Conservation (phyloP, 2,329 filamentous ascomycete genomes). For the Amphichorda felina region DNA sequence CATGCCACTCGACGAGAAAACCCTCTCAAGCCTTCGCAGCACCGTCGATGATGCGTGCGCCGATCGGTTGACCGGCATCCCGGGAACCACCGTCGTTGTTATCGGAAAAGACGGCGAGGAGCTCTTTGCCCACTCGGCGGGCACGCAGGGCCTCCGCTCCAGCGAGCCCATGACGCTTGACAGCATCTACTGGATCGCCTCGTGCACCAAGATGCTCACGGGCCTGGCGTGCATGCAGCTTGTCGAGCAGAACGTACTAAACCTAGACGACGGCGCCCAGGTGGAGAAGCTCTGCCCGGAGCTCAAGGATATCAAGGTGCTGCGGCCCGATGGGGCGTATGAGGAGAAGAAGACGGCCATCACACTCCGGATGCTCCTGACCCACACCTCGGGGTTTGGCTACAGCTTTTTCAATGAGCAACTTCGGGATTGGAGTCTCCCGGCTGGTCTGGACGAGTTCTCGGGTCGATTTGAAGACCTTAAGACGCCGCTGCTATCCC, state of each 20-base stretch:
- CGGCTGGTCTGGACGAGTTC: conserved; percentile 45
- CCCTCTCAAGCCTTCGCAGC: conserved; percentile 1
- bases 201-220: conserved; percentile 45
- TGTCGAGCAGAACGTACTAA: conserved; percentile 36
- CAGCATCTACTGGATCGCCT: conserved; percentile 47
- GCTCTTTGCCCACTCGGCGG: conserved; percentile 35
- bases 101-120: conserved; percentile 23
- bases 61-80: conserved; percentile 25
- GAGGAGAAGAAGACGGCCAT: conserved; percentile 35
- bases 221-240: conserved; percentile 44
- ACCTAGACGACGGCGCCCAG: conserved; percentile 33
- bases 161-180: conserved; percentile 45
- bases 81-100: conserved; percentile 31
- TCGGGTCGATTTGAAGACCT: conserved; percentile 39
- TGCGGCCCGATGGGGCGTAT: conserved; percentile 20
- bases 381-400: conserved; percentile 43
- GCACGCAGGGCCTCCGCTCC: conserved; percentile 28
- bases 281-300: conserved; percentile 37
- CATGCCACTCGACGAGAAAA: neutral
- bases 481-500: conserved; percentile 42
- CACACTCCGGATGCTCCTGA: conserved; percentile 39
- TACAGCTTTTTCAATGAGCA: conserved; percentile 42
- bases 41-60: conserved; percentile 24
- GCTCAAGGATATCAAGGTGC: conserved; percentile 32
- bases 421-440: conserved; percentile 32